A percentile compares a stretch with the other conserved stretches of the same genome.
Evolutionary conservation across 2,329 filamentous ascomycete species (phyloP).

Genomic region (Colletotrichum destructivum): DNA sequence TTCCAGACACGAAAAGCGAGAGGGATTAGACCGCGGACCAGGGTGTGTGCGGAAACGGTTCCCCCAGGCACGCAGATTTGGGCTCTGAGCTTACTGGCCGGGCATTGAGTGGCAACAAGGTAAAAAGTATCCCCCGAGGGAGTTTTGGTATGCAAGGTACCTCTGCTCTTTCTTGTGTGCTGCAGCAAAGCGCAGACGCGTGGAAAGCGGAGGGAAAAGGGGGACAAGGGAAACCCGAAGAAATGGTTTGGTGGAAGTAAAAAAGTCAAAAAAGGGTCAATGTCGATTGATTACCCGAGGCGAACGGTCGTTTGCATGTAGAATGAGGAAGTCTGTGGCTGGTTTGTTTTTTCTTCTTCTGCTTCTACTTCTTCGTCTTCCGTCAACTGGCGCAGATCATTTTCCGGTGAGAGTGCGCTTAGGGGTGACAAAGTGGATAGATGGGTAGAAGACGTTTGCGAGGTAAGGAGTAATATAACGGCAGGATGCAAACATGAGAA

Average conservation of each 20-base stretch:
- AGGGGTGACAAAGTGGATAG: neutral
- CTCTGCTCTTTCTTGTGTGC: slow-evolving; percentile 10
- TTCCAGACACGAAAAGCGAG: slow-evolving; percentile 41
- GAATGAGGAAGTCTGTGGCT: neutral
- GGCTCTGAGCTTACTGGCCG: slow-evolving; percentile 38
- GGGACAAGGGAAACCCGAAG: neutral
- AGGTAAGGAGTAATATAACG: neutral
- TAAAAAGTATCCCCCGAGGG: slow-evolving; percentile 21
- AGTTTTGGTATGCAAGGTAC: slow-evolving; percentile 20
- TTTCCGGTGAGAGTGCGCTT: slow-evolving; percentile 9
- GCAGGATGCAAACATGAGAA: neutral
- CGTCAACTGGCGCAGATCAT: slow-evolving; percentile 1
- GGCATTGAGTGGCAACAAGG: slow-evolving; percentile 40
- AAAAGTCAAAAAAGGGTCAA: slow-evolving; percentile 38
- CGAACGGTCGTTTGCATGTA: neutral
- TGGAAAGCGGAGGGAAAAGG: slow-evolving; percentile 13
- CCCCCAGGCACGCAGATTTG: slow-evolving; percentile 38
- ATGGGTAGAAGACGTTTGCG: neutral
- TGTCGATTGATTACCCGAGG: neutral
- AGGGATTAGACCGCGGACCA: slow-evolving; percentile 28
- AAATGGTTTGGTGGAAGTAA: slow-evolving; percentile 3
- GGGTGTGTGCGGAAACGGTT: slow-evolving; percentile 34
- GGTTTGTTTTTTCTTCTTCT: neutral
- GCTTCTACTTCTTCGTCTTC: slow-evolving; percentile 4
- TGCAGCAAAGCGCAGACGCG: slow-evolving; percentile 19